Evolutionary conservation across 2,329 filamentous ascomycete genomes (phyloP).

Genomic region (Chaetomium sp.): DNA sequence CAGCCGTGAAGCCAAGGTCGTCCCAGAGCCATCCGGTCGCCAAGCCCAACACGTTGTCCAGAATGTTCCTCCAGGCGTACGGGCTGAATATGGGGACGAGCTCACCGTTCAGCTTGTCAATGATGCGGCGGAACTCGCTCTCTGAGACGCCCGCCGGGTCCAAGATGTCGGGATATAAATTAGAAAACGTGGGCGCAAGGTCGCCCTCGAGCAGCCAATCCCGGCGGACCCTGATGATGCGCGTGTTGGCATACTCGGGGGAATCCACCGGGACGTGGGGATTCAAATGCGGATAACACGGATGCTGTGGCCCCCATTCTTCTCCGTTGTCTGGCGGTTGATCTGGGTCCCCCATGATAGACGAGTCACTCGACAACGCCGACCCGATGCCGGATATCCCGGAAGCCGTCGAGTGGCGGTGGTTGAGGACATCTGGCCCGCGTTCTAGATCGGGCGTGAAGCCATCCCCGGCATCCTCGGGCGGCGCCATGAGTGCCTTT

Average conservation of each 20-base stretch:
- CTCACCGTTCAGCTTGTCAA: constrained; percentile 79
- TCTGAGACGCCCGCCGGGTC: constrained; percentile 81
- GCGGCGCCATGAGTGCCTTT: constrained; percentile 53
- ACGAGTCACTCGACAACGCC: constrained; percentile 59
- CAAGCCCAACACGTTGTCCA: constrained; percentile 78
- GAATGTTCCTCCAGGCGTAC: constrained; percentile 71
- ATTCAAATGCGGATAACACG: constrained; percentile 91
- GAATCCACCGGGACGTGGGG: constrained; percentile 83
- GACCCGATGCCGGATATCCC: constrained; percentile 56
- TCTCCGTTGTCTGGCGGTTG: constrained; percentile 69
- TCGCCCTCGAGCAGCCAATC: constrained; percentile 93
- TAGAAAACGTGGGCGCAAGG: constrained; percentile 88
- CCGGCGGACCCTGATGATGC: constrained; percentile 86
- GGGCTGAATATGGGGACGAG: constrained; percentile 79
- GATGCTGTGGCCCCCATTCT: constrained; percentile 90
- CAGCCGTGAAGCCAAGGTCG: constrained; percentile 74
- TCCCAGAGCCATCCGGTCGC: constrained; percentile 95
- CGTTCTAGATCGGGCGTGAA: constrained; percentile 59
- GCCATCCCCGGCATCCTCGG: constrained; percentile 40
- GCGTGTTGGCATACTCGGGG: constrained; percentile 72
- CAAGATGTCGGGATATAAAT: constrained; percentile 93
- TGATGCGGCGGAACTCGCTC: constrained; percentile 78
- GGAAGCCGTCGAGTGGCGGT: constrained; percentile 52
- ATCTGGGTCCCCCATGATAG: constrained; percentile 63
- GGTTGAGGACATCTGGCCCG: constrained; percentile 50